phyloP scores from a whole-genome alignment of 805 yeast species.

The Metschnikowia santaceciliae region DNA sequence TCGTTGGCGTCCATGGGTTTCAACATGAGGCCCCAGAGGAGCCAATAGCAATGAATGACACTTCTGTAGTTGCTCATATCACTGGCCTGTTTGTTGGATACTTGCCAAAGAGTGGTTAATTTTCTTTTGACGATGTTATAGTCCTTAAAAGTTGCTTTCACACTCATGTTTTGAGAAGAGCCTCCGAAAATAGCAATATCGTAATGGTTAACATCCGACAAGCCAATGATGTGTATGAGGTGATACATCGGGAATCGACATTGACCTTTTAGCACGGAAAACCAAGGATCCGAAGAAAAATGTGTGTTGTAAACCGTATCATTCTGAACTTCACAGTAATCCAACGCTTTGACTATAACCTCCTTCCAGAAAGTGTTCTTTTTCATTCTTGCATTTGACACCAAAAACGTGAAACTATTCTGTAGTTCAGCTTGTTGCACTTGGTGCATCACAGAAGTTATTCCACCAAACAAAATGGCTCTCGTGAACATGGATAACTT shows the following conservation, averaged over 20 bases:
- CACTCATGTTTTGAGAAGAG: constrained; percentile 62
- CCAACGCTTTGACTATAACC: constrained; percentile 62
- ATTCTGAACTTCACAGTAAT: constrained; percentile 52
- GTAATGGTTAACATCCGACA: constrained; percentile 64
- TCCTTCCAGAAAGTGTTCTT: constrained; percentile 54
- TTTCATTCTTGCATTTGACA: constrained; percentile 22
- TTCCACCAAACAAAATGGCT: constrained; percentile 62
- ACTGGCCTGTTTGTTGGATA: constrained; percentile 12
- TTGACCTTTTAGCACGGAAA: constrained; percentile 21
- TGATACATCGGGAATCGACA: constrained; percentile 69
- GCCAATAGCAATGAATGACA: constrained; percentile 36
- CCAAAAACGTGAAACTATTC: constrained; percentile 36
- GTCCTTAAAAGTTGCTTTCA: constrained; percentile 35
- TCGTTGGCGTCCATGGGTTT: constrained; percentile 19
- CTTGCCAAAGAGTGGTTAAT: constrained; percentile 30
- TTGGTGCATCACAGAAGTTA: constrained; percentile 63
- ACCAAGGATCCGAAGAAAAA: constrained; percentile 6
- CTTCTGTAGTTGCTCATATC: constrained; percentile 33
- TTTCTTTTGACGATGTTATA: constrained; percentile 31
- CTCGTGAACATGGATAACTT: constrained; percentile 52
- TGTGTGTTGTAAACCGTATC: constrained; percentile 27
- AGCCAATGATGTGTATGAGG: constrained; percentile 61
- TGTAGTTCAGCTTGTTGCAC: constrained; percentile 71
- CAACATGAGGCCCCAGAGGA: constrained; percentile 39
- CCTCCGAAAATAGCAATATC: constrained; percentile 80